phyloP scores from a whole-genome alignment of 768 basidiomycete species.

The Podaxis sp. region DNA sequence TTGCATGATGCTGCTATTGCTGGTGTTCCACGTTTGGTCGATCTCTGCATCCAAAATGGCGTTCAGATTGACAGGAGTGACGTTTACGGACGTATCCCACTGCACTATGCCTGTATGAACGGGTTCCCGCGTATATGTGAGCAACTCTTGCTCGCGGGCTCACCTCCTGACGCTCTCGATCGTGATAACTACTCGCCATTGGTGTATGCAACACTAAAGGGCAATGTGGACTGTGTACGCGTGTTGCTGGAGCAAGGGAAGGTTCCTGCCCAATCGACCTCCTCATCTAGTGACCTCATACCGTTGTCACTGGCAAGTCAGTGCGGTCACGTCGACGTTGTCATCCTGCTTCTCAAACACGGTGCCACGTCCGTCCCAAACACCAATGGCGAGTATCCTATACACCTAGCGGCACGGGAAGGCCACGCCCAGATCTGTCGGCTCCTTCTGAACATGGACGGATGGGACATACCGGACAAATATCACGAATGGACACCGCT shows the following conservation, averaged over 20 bases:
- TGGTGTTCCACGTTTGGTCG: conserved; percentile 72
- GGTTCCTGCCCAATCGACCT: conserved; percentile 56
- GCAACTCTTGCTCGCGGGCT: conserved; percentile 64
- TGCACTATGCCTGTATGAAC: conserved; percentile 96
- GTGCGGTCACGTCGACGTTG: conserved; percentile 82
- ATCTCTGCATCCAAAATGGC: conserved; percentile 71
- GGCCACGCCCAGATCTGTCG: conserved; percentile 86
- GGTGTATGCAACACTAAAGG: conserved; percentile 87
- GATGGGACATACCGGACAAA: conserved; percentile 88
- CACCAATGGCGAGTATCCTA: conserved; percentile 94
- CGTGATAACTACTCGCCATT: conserved; percentile 94
- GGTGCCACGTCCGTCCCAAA: conserved; percentile 81
- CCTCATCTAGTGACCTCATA: conserved; percentile 63
- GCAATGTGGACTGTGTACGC: conserved; percentile 76
- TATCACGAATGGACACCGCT: conserved; percentile 99
- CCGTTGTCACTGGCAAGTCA: conserved; percentile 91
- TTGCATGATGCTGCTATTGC: conserved; percentile 91
- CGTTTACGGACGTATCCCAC: conserved; percentile 86
- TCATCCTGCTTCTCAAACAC: conserved; percentile 66
- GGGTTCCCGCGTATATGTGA: conserved; percentile 76
- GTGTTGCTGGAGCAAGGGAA: conserved; percentile 75
- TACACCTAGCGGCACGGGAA: conserved; percentile 91
- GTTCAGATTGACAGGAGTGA: conserved; percentile 74
- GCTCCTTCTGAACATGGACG: conserved; percentile 67
- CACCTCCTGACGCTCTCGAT: conserved; percentile 70